phyloP scores from a whole-genome alignment of 2,329 filamentous ascomycete species.

The Boeremia lycopersici region DNA sequence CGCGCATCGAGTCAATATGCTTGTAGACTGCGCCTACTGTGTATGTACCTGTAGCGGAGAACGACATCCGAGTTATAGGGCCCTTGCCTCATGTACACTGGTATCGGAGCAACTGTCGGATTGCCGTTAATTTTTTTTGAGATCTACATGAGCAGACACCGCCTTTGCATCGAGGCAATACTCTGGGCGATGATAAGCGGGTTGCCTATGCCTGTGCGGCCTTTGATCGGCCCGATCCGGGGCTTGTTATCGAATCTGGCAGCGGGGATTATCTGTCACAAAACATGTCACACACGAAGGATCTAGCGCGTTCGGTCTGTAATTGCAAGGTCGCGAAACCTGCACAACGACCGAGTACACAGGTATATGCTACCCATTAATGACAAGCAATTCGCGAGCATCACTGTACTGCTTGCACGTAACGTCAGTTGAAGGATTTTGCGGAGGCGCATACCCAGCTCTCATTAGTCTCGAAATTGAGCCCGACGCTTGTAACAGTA shows the following conservation, averaged over 20 bases:
- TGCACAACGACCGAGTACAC: not conserved
- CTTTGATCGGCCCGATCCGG: not conserved
- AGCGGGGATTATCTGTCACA: not conserved
- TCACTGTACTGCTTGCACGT: too few species aligned
- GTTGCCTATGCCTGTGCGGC: not conserved
- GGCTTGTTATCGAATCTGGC: not conserved
- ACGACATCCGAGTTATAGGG: not conserved
- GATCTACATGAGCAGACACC: too few species aligned
- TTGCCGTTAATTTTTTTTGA: too few species aligned
- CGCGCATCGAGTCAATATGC: not conserved
- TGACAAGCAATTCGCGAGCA: too few species aligned
- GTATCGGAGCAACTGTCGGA: too few species aligned
- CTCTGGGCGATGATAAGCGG: not conserved
- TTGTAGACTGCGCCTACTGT: not conserved
- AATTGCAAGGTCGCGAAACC: not conserved
- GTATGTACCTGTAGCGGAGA: not conserved
- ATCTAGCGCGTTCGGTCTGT: not conserved
- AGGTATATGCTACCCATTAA: too few species aligned
- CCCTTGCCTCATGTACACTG: not conserved
- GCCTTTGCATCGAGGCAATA: not conserved
- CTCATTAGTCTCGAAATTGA: too few species aligned
- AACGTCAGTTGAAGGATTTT: too few species aligned
- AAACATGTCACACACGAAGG: constrained; percentile 1
- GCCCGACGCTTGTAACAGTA: too few species aligned
- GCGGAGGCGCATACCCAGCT: too few species aligned